Percentiles rank a stretch among this genome's conserved stretches.
Conservation (phyloP, 2,329 filamentous ascomycete genomes). For the Ophiocordyceps robertsii region DNA sequence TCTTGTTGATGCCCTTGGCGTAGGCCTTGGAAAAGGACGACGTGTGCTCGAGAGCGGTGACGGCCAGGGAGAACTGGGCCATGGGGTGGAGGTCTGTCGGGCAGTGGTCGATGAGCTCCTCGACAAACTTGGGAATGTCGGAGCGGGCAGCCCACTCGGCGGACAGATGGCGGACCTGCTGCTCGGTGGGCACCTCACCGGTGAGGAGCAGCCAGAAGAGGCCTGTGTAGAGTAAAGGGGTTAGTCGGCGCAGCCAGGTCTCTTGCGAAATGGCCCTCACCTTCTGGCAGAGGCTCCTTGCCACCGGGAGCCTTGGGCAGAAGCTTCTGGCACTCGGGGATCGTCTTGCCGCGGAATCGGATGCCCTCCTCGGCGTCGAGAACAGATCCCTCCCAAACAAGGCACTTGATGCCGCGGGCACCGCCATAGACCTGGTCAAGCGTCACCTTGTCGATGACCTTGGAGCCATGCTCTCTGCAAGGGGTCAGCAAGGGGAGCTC, state of each 20-base stretch:
- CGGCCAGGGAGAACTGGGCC: constrained; percentile 97
- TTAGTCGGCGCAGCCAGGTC: not conserved
- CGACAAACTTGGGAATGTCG: constrained; percentile 93
- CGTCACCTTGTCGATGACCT: constrained; percentile 93
- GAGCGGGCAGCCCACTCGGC: constrained; percentile 98
- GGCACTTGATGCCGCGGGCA: constrained; percentile 95
- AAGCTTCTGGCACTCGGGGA: constrained; percentile 95
- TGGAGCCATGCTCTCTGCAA: constrained; percentile 81
- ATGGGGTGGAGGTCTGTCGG: constrained; percentile 98
- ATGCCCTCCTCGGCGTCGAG: constrained; percentile 98
- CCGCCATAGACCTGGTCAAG: constrained; percentile 99
- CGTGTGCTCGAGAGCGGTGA: constrained; percentile 96
- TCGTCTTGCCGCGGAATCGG: constrained; percentile 97
- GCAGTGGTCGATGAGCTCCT: constrained; percentile 99
- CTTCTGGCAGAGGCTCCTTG: constrained; percentile 93
- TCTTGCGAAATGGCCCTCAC: constrained; percentile 25
- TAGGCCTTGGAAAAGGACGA: constrained; percentile 98
- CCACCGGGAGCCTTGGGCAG: constrained; percentile 95
- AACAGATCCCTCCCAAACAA: constrained; percentile 98
- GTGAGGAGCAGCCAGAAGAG: constrained; percentile 99
- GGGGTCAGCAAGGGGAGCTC: not conserved
- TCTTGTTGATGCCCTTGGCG: constrained; percentile 98
- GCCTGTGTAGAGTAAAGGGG: constrained; percentile 32
- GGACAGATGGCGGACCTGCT: constrained; percentile 96
- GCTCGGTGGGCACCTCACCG: constrained; percentile 91